Conservation (phyloP, 148 eudicot species). For the Diospyros lotus region DNA sequence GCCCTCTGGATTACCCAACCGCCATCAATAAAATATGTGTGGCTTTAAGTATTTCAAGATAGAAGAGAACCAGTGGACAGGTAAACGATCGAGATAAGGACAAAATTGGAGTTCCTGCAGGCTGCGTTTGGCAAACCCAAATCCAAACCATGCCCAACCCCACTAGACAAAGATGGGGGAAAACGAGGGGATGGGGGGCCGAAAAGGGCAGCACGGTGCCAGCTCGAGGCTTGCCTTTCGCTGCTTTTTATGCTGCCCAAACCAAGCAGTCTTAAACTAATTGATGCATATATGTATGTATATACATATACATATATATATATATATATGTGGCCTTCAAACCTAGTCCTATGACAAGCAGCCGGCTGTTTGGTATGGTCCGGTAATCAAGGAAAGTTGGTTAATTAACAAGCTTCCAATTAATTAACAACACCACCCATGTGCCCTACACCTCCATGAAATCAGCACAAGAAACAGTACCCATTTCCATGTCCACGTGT, state of each 20-base stretch:
- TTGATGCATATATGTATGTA: too few species aligned
- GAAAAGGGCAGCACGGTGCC: too few species aligned
- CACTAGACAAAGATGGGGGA: too few species aligned
- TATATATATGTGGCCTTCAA: neutral
- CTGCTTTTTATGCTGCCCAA: too few species aligned
- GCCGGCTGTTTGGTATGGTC: conserved; percentile 9
- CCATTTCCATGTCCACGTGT: conserved; percentile 16
- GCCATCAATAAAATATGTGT: neutral
- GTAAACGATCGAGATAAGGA: conserved; percentile 16
- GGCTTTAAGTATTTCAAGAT: neutral
- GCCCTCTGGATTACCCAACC: conserved; percentile 26
- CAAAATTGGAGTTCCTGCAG: neutral
- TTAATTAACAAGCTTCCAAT: conserved; percentile 7
- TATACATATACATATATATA: conserved; percentile 2
- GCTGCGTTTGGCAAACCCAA: too few species aligned
- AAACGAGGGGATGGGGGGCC: too few species aligned
- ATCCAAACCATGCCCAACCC: too few species aligned
- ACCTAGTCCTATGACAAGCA: conserved; percentile 10
- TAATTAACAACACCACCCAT: conserved; percentile 24
- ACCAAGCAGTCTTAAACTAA: too few species aligned
- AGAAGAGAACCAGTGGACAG: conserved; percentile 7
- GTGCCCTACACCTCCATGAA: conserved; percentile 28
- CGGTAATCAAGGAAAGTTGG: conserved; percentile 31
- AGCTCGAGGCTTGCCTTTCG: too few species aligned
- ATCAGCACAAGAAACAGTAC: conserved; percentile 12